Conservation (phyloP, 768 basidiomycete genomes). For the Podaxis mareebaensis region DNA sequence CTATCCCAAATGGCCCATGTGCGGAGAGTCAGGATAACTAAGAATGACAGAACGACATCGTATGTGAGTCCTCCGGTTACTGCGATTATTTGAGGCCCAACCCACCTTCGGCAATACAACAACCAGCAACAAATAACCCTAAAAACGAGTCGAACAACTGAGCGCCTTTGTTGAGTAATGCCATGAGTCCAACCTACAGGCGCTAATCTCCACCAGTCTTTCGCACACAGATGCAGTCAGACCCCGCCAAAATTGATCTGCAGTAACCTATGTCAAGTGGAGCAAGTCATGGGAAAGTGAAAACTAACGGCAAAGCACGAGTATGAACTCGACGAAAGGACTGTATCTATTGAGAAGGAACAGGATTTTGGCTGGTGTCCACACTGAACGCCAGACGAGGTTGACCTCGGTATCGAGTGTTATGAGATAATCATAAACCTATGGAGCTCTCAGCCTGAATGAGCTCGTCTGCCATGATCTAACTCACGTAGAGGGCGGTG, state of each 20-base stretch:
- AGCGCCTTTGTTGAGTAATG: no score
- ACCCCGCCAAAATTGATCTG: background rate
- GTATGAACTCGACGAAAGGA: conserved; percentile 23
- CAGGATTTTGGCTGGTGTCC: conserved; percentile 24
- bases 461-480: background rate
- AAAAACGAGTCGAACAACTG: background rate
- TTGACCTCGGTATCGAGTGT: conserved; percentile 24
- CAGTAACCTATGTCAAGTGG: no score
- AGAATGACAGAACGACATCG: background rate
- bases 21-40: conserved; percentile 8
- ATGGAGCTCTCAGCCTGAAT: background rate
- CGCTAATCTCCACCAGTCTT: background rate
- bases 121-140: background rate
- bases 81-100: background rate
- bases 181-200: background rate
- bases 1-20: conserved; percentile 9
- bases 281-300: background rate
- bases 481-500: conserved; percentile 2
- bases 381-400: conserved; percentile 25
- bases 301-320: conserved; percentile 21
- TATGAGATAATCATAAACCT: conserved; percentile 23
- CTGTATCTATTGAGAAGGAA: conserved; percentile 29
- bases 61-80: background rate
- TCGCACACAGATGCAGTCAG: background rate
- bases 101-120: background rate